Evolutionary conservation across 441 rosid genomes (phyloP), one percentile per base, ranked within the genome.

Genomic region (Lepidium campestre): DNA sequence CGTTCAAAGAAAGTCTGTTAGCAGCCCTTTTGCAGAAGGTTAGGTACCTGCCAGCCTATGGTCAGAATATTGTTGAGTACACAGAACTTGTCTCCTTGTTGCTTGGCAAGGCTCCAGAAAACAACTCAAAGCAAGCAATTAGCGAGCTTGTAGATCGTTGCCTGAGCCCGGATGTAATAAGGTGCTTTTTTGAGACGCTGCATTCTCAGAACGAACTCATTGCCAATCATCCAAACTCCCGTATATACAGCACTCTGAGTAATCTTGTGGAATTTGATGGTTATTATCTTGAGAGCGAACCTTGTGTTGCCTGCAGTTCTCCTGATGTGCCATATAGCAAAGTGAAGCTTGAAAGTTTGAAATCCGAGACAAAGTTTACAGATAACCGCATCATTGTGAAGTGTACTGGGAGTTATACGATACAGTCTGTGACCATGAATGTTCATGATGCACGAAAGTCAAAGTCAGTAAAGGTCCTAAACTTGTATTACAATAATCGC

Each of bases 211-310:
- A 96, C 77, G 99, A 96, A 75, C 98, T 96, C 62, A 76, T 96
- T 76, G 99, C 99, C 68, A 93, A 96, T 79, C 99, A 96, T 85
- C 99, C 99, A 54, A 93, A 96, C 85, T 96, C 99, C 52, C 96
- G 96, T 70, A 91, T 96, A 69, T 96, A 96, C 75, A 96, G 81
- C 73, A 90, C 98, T 59, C 83, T 93, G 79, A 86, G 97, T 78
- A 85, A 96, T 77, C 88, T 96, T 45, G 99, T 96, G 76, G 99
- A 93, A 69, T 96, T 96, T 74, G 99, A 93, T 81, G 99, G 99
- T 66, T 96, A 96, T 81, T 96, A 91, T 84, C 99, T 96, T 65
- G 99, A 96, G 85, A 96, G 98, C 62, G 99, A 96, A 73, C 99
- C 99, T 17, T 96, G 99, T 84, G 99, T 96, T 70, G 87, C 99